A percentile compares a stretch with the other conserved stretches of the same genome.
Evolutionary conservation across 371 early-diverging fungal species (phyloP).

Genomic region (Homolaphlyctis polyrhiza): DNA sequence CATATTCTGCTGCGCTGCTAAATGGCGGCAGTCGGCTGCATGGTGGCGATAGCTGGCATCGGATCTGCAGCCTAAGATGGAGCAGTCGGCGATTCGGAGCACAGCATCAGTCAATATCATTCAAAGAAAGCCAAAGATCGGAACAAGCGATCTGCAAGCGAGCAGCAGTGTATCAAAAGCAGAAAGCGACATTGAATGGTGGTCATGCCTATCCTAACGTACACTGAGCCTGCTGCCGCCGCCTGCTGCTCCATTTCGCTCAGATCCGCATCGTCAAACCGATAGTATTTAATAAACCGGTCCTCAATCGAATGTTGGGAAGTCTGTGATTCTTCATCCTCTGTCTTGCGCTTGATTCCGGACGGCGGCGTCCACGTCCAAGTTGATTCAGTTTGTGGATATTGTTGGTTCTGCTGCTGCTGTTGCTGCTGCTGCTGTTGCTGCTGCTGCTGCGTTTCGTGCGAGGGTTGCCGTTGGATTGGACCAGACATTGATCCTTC

Average conservation of each 20-base stretch:
- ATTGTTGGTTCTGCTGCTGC: not conserved
- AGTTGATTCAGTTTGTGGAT: not conserved
- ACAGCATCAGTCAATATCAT: not conserved
- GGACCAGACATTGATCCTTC: no score
- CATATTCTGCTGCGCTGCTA: constrained; percentile 16
- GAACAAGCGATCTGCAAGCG: no score
- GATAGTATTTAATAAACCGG: not conserved
- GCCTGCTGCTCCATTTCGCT: not conserved
- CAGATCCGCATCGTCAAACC: not conserved
- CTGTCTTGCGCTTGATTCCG: not conserved
- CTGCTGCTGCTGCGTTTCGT: not conserved
- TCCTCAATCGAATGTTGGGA: not conserved
- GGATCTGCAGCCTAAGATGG: not conserved
- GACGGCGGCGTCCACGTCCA: not conserved
- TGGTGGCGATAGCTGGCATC: constrained; percentile 17
- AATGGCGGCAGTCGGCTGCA: constrained; percentile 20
- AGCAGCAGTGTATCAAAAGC: no score
- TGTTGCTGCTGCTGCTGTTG: not conserved
- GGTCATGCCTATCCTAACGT: no score
- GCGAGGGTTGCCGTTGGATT: not conserved
- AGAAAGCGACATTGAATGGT: no score
- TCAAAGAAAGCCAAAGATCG: not conserved
- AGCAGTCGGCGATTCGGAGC: not conserved
- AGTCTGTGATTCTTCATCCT: not conserved
- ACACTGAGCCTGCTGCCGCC: not conserved